Percentiles rank a stretch among this genome's conserved stretches.
Evolutionary conservation across 2,329 filamentous ascomycete species (phyloP).

Genomic region (Acrocalymma vagum): DNA sequence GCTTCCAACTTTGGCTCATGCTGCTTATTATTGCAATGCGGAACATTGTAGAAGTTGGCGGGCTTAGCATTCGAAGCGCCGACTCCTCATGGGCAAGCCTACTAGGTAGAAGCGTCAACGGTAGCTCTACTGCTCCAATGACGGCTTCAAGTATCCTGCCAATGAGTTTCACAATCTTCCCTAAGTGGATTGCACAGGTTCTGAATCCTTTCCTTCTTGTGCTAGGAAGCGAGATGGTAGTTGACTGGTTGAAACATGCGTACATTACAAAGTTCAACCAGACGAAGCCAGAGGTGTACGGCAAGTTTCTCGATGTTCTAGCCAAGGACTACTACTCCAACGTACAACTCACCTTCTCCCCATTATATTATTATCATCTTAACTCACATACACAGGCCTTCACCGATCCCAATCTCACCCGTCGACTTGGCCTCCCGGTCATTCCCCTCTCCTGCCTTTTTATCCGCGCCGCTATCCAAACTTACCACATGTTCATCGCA

Average conservation of each 20-base stretch:
- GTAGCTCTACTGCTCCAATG: constrained; percentile 55
- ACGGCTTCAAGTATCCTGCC: constrained; percentile 81
- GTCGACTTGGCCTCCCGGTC: constrained; percentile 87
- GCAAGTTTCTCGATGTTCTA: constrained; percentile 88
- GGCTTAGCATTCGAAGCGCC: constrained; percentile 66
- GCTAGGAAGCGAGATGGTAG: constrained; percentile 93
- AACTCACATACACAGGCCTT: constrained; percentile 70
- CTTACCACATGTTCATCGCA: constrained; percentile 97
- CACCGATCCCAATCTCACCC: constrained; percentile 86
- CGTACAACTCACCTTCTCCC: constrained; percentile 56
- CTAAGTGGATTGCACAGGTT: constrained; percentile 87
- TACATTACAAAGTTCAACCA: constrained; percentile 99
- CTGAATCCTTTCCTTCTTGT: constrained; percentile 93
- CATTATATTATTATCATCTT: background rate
- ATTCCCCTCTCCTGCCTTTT: constrained; percentile 94
- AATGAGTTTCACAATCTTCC: constrained; percentile 88
- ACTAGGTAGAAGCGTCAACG: constrained; percentile 51
- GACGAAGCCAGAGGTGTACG: constrained; percentile 88
- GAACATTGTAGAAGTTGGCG: constrained; percentile 95
- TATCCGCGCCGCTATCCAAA: constrained; percentile 92
- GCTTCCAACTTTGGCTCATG: constrained; percentile 98
- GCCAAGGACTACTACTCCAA: constrained; percentile 99
- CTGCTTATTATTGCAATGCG: constrained; percentile 93
- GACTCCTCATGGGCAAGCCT: constrained; percentile 38
- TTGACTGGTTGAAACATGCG: constrained; percentile 96